These are phyloP conservation scores for Phyllosticta citribraziliensis DNA, from an alignment of 2,329 filamentous ascomycete genomes.

Conservation along the genomic window DNA sequence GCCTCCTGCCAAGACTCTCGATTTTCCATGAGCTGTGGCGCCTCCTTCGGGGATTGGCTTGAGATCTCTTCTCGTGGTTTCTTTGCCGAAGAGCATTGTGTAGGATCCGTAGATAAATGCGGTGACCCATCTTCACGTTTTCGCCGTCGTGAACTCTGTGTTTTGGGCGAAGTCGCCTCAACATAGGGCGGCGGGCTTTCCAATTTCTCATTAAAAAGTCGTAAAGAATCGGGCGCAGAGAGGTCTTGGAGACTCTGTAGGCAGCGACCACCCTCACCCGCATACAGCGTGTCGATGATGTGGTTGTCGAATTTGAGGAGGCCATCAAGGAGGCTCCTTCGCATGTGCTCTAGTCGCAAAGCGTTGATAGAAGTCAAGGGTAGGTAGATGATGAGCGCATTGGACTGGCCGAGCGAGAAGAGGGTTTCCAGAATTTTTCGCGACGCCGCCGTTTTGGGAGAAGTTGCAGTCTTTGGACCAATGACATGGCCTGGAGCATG, in stretches of 20 bases:
- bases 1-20: neutral
- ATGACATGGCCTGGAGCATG: neutral
- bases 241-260: neutral
- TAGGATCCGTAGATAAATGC: neutral
- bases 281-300: neutral
- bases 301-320: neutral
- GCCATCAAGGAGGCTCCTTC: neutral
- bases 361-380: neutral
- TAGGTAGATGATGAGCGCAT: neutral
- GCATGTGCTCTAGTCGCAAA: neutral
- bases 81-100: neutral
- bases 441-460: neutral
- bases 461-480: neutral
- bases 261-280: neutral
- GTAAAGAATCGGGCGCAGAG: neutral
- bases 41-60: neutral
- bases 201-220: neutral
- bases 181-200: neutral
- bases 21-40: neutral
- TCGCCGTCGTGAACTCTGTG: neutral
- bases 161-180: neutral
- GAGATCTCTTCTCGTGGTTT: neutral
- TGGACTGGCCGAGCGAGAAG: neutral
- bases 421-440: neutral
- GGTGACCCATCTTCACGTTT: neutral